Conservation (phyloP, 257 asterid genomes). For the Primulina eburnea region DNA sequence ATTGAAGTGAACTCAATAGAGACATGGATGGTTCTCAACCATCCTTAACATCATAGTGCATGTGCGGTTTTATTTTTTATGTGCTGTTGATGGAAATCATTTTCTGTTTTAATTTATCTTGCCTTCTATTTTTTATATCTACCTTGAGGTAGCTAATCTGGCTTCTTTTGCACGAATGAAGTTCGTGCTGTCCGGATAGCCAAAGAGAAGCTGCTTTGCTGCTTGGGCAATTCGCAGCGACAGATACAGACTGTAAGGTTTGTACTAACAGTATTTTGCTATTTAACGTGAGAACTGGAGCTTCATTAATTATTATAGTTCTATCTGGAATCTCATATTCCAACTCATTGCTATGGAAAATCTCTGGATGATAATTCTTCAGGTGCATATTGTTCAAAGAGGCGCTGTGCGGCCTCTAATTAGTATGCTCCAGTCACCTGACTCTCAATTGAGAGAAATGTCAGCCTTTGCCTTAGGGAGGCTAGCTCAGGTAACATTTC, state of each 20-base stretch:
- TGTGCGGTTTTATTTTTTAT: not conserved
- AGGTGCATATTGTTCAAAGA: constrained; percentile 98
- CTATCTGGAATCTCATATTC: not conserved
- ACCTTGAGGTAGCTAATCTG: constrained; percentile 14
- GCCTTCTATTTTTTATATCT: constrained; percentile 17
- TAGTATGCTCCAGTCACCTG: constrained; percentile 91
- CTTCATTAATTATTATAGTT: not conserved
- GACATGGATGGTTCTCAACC: not conserved
- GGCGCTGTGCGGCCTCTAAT: constrained; percentile 96
- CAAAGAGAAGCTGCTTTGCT: constrained; percentile 99
- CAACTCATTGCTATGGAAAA: constrained; percentile 5
- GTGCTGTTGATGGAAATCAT: not conserved
- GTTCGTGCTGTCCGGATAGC: constrained; percentile 98
- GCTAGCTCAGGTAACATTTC: constrained; percentile 79
- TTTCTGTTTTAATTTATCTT: not conserved
- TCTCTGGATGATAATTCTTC: constrained; percentile 24
- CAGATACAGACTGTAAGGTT: constrained; percentile 99
- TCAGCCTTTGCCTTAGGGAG: constrained; percentile 98
- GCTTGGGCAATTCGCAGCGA: constrained; percentile 98
- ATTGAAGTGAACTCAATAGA: not conserved
- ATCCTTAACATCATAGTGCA: not conserved
- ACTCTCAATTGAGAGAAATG: constrained; percentile 95
- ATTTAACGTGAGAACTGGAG: not conserved
- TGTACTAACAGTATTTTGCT: constrained; percentile 30
- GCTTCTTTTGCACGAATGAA: constrained; percentile 32